A percentile compares a stretch with the other conserved stretches of the same genome.
Evolutionary conservation across 1,284 basidiomycete species (phyloP).

Genomic region (Apiotrichum gamsii): DNA sequence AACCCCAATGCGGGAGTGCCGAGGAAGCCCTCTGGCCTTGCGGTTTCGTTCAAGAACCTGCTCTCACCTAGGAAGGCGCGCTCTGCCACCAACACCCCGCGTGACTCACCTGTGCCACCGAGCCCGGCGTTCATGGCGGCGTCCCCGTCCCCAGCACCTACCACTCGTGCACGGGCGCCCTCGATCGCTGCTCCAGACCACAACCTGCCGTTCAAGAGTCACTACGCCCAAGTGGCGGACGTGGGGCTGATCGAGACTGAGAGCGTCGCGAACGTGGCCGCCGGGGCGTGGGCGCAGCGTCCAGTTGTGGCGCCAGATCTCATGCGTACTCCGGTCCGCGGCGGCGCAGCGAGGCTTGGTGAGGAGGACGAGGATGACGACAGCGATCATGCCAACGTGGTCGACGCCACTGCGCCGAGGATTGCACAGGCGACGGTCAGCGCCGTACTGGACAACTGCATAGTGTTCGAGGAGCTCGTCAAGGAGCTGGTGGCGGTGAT

Average conservation of each 20-base stretch:
- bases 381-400: slow-evolving; percentile 4
- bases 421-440: slow-evolving; percentile 61
- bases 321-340: background rate
- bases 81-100: background rate
- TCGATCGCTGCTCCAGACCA: no score
- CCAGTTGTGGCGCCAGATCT: slow-evolving; percentile 21
- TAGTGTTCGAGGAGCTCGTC: slow-evolving; percentile 89
- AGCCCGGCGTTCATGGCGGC: slow-evolving; percentile 8
- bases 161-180: no score
- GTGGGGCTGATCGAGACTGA: slow-evolving; percentile 61
- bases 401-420: background rate
- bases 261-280: slow-evolving; percentile 57
- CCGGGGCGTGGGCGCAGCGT: slow-evolving; percentile 58
- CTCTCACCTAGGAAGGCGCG: background rate
- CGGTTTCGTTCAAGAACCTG: no score
- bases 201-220: slow-evolving; percentile 54
- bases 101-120: no score
- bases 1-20: slow-evolving; percentile 5
- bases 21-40: background rate
- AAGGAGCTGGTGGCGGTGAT: slow-evolving; percentile 88
- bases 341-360: no score
- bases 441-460: slow-evolving; percentile 84
- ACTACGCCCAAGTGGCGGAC: slow-evolving; percentile 71
- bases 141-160: no score
- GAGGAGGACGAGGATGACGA: background rate